Conservation (phyloP, 805 yeast genomes). For the Cyberlindnera petersonii region DNA sequence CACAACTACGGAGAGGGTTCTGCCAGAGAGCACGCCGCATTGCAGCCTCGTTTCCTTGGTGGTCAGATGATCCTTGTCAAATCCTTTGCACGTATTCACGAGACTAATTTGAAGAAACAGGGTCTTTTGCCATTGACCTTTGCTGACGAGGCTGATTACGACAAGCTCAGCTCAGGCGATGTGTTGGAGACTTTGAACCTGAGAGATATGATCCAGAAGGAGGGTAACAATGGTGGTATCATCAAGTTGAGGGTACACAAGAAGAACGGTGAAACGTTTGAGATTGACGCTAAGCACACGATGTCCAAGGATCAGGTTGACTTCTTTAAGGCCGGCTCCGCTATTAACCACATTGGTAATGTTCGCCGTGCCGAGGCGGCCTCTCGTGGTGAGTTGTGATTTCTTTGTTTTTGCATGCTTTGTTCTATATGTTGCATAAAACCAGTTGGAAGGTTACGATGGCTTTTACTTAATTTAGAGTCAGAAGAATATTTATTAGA, state of each 20-base stretch:
- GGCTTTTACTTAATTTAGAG: constrained; percentile 1
- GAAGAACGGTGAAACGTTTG: constrained; percentile 63
- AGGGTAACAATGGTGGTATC: constrained; percentile 85
- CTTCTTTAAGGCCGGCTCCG: constrained; percentile 96
- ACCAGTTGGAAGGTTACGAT: neutral
- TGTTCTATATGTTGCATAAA: constrained; percentile 1
- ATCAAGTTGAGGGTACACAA: constrained; percentile 71
- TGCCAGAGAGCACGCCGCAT: constrained; percentile 98
- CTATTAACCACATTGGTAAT: constrained; percentile 86
- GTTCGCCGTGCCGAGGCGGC: constrained; percentile 35
- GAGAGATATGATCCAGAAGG: constrained; percentile 68
- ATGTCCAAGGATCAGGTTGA: constrained; percentile 96
- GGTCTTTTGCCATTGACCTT: constrained; percentile 95
- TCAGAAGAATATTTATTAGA: constrained; percentile 3
- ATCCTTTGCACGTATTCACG: constrained; percentile 98
- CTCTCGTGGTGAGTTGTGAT: constrained; percentile 6
- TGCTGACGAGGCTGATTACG: constrained; percentile 87
- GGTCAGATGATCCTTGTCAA: constrained; percentile 85
- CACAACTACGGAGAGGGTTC: constrained; percentile 99
- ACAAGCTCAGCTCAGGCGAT: constrained; percentile 74
- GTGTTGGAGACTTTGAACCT: constrained; percentile 69
- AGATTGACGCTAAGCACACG: constrained; percentile 81
- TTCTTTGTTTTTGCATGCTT: neutral
- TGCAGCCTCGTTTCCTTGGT: constrained; percentile 92
- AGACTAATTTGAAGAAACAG: constrained; percentile 99